Evolutionary conservation across 2,329 filamentous ascomycete species (phyloP).

Genomic region (Tothia fuscella): DNA sequence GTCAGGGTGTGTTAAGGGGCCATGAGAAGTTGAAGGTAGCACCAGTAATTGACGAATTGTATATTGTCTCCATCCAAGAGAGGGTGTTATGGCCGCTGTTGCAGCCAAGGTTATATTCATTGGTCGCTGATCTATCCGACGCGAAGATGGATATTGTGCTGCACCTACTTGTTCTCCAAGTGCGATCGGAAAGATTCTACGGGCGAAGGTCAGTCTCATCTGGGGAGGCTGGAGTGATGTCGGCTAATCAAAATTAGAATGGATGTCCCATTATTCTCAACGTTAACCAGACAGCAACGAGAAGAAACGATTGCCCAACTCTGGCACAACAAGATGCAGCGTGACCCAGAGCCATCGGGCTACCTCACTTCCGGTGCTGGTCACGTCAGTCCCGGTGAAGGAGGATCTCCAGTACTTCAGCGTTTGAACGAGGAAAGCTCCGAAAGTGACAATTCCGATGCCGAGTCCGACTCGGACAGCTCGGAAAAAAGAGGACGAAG

Average conservation of each 20-base stretch:
- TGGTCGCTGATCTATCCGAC: neutral
- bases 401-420: neutral
- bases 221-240: neutral
- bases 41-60: neutral
- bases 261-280: neutral
- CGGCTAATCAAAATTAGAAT: neutral
- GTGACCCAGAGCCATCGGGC: neutral
- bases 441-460: constrained; percentile 2
- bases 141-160: constrained; percentile 6
- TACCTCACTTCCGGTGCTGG: neutral
- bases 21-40: neutral
- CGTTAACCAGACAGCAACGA: neutral
- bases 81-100: constrained; percentile 3
- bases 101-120: neutral
- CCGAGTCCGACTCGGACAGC: neutral
- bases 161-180: constrained; percentile 1
- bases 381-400: neutral
- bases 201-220: too few species aligned
- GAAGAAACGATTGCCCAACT: constrained; percentile 1
- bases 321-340: constrained; percentile 1
- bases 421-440: neutral
- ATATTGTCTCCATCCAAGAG: constrained; percentile 3
- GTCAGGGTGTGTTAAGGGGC: neutral
- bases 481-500: neutral
- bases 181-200: constrained; percentile 2